Base-by-base conservation (phyloP, 2,329 filamentous ascomycete genomes). In the Cercospora janseana region DNA sequence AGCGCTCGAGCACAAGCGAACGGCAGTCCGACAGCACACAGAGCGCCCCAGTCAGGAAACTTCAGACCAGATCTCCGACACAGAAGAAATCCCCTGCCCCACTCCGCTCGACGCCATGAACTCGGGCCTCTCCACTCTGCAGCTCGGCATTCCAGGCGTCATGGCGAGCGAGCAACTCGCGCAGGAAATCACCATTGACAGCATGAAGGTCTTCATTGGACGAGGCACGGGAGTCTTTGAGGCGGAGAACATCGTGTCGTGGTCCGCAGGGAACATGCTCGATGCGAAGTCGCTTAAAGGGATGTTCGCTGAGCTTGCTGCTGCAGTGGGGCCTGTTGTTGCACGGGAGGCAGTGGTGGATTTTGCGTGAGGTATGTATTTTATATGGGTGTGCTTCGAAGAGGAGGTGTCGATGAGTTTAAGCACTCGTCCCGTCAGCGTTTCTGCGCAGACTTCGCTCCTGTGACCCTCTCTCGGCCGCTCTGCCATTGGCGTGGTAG, bases 81-180 rank as follows among this genome's bases (percentile, higher is more conserved):
- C 13, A 13, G 35, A 65, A 59, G 24, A 56, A 1, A 18, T 47
- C 10, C n/a, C 45, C 6, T 46, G 54, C 44, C 44, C 50, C 26
- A 60, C 26, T 54, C 60, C 46, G 47, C 6, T 54, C 4, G 50
- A 48, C 13, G 69, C 66, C 6, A 63, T 65, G 4, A 55, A 66
- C 4, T 74, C 73, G 0, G 68, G 68, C 5, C 61, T 72, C 20
- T 75, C 75, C 0, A 71, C 90, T 0, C 81, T 88, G 52, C 65
- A 72, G 1, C 75, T 83, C 40, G 74, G 77, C 38, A 84, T 90
- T 75, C 86, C 87, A 0, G 87, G 87, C 0, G 75, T 88, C 29
- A 74, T 81, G 34, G 74, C 79, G 0, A 63, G 78, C 2, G 69
- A 75, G 0, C 72, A 83, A 31, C 72, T 89, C 49, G 63, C 71